phyloP scores from a whole-genome alignment of 331 rosid species.

The Phaseolus coccineus region DNA sequence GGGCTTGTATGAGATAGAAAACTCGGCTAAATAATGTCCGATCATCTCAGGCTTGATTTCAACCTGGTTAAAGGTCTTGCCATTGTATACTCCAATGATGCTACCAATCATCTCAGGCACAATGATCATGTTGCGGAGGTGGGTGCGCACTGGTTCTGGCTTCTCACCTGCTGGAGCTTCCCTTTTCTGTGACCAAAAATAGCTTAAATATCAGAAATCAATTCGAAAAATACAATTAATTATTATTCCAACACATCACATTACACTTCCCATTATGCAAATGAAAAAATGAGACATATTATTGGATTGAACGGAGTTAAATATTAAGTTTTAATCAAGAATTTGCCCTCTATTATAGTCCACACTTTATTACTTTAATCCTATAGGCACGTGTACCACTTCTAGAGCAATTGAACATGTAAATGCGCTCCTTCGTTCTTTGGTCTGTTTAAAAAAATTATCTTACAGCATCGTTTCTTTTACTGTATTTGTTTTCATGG shows the following conservation, averaged over 20 bases:
- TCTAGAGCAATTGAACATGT: too few relatives aligned
- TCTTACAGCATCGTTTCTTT: too few relatives aligned
- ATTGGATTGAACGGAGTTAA: too few relatives aligned
- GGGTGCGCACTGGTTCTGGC: constrained; percentile 93
- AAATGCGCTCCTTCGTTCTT: too few relatives aligned
- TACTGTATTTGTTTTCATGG: too few relatives aligned
- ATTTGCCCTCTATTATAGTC: too few relatives aligned
- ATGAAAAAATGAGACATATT: not conserved
- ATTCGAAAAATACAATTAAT: not conserved
- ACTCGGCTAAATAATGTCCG: constrained; percentile 92
- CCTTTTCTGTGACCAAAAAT: constrained; percentile 61
- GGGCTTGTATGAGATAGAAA: constrained; percentile 94
- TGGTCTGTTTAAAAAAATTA: too few relatives aligned
- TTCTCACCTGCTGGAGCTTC: constrained; percentile 93
- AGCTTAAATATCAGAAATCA: not conserved
- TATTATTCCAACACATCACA: not conserved
- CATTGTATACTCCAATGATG: constrained; percentile 93
- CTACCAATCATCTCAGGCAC: constrained; percentile 97
- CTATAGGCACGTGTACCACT: too few relatives aligned
- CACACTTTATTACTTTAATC: too few relatives aligned
- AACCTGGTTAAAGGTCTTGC: constrained; percentile 95
- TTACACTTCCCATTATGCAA: not conserved
- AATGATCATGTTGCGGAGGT: constrained; percentile 91
- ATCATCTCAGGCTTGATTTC: constrained; percentile 97
- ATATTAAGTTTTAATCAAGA: too few relatives aligned